These are phyloP conservation scores for Venturia oleaginea DNA, from an alignment of 2,329 filamentous ascomycete genomes.

Conservation along the genomic window DNA sequence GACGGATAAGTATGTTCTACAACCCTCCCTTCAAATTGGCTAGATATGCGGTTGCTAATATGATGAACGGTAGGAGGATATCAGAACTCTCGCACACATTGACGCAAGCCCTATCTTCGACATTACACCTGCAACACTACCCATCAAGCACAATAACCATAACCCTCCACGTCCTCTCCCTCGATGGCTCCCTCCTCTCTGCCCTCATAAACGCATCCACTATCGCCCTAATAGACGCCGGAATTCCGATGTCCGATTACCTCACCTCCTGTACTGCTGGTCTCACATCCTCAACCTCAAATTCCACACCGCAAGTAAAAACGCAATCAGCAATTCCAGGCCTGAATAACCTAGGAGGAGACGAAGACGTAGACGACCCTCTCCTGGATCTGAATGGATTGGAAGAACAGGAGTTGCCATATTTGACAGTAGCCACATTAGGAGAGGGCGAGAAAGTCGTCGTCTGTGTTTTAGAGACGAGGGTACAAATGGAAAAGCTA, in stretches of 20 bases:
- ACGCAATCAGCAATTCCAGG: constrained; percentile 19
- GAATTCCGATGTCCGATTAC: constrained; percentile 91
- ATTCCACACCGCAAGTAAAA: constrained; percentile 29
- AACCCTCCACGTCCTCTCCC: constrained; percentile 75
- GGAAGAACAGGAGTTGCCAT: constrained; percentile 83
- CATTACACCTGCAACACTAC: constrained; percentile 79
- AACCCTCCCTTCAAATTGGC: constrained; percentile 50
- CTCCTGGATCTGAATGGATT: constrained; percentile 69
- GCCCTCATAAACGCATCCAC: constrained; percentile 87
- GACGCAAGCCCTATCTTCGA: constrained; percentile 63
- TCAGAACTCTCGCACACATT: constrained; percentile 76
- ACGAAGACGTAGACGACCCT: constrained; percentile 62
- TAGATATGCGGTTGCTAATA: constrained; percentile 24
- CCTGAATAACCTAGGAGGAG: constrained; percentile 22
- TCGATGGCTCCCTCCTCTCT: constrained; percentile 84
- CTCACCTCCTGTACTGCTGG: constrained; percentile 82
- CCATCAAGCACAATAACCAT: constrained; percentile 79
- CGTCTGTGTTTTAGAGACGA: constrained; percentile 76
- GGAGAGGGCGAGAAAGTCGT: constrained; percentile 61
- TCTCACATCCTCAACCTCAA: constrained; percentile 50
- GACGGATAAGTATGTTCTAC: constrained; percentile 61
- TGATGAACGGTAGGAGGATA: constrained; percentile 50
- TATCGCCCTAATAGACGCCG: constrained; percentile 85
- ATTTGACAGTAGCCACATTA: constrained; percentile 74
- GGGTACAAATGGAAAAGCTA: constrained; percentile 69